Percentiles rank a stretch among this genome's conserved stretches.
These are phyloP conservation scores for Trichoderma koningiopsis DNA, from an alignment of 2,329 filamentous ascomycete species.

Conservation along the genomic window DNA sequence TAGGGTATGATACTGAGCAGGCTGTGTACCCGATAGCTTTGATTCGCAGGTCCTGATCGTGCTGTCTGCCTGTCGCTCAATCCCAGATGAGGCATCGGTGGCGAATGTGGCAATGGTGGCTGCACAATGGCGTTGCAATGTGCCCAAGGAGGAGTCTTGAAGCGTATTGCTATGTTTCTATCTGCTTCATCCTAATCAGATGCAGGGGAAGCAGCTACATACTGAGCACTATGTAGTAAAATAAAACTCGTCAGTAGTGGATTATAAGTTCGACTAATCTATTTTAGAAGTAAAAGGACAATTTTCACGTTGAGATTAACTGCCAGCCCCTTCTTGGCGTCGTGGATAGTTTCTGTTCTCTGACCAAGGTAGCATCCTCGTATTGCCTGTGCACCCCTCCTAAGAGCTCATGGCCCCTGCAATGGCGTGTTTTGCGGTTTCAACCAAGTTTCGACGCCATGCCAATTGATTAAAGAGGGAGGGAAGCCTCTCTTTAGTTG, in stretches of 20 bases:
- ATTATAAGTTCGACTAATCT: background rate
- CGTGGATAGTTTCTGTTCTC: background rate
- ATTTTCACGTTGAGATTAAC: background rate
- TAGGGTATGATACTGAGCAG: background rate
- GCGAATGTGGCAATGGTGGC: background rate
- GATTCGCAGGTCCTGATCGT: background rate
- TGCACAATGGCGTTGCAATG: background rate
- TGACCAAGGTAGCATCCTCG: background rate
- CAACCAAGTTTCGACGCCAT: slow-evolving; percentile 20
- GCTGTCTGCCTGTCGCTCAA: background rate
- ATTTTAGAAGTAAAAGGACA: background rate
- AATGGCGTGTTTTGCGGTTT: slow-evolving; percentile 16
- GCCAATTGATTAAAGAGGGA: background rate
- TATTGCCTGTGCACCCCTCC: slow-evolving; percentile 15
- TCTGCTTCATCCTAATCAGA: background rate
- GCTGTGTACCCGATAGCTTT: background rate
- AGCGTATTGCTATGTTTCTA: background rate
- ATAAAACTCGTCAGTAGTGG: background rate
- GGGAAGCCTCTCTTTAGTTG: background rate
- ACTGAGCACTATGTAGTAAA: background rate
- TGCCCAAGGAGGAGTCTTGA: background rate
- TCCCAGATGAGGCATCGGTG: background rate
- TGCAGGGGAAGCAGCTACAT: background rate
- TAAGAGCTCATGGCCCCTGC: slow-evolving; percentile 4
- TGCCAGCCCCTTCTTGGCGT: background rate